Evolutionary conservation across 768 basidiomycete genomes (phyloP).

Genomic region (Polyporus arcularius): DNA sequence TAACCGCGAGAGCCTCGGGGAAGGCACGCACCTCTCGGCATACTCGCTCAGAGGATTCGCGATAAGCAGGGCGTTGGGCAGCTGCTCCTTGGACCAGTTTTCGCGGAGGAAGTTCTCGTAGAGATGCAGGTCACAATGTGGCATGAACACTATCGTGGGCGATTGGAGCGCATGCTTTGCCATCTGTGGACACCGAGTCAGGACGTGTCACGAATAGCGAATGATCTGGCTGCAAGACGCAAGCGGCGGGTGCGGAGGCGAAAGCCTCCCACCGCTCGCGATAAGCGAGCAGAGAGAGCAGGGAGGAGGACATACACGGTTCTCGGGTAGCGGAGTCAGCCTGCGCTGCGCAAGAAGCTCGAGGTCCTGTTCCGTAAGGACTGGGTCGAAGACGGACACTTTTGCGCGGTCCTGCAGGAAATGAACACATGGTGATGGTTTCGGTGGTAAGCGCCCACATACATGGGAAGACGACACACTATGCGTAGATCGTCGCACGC

Average conservation of each 20-base stretch:
- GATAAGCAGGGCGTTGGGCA: slow-evolving; percentile 56
- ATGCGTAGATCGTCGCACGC: slow-evolving; percentile 55
- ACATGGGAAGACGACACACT: slow-evolving; percentile 47
- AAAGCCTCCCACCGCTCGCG: too few species aligned
- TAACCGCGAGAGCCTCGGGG: background rate
- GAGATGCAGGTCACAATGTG: slow-evolving; percentile 72
- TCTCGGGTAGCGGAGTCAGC: slow-evolving; percentile 40
- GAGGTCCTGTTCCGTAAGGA: slow-evolving; percentile 64
- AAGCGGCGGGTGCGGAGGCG: background rate
- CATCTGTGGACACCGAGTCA: slow-evolving; percentile 29
- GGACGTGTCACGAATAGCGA: slow-evolving; percentile 2
- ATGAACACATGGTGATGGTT: slow-evolving; percentile 20
- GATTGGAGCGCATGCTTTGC: slow-evolving; percentile 32
- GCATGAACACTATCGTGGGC: slow-evolving; percentile 75
- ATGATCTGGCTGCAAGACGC: background rate
- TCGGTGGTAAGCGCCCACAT: slow-evolving; percentile 2
- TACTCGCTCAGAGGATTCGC: slow-evolving; percentile 71
- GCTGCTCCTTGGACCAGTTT: slow-evolving; percentile 54
- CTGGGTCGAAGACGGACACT: slow-evolving; percentile 69
- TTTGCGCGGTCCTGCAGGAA: slow-evolving; percentile 44
- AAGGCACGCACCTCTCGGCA: slow-evolving; percentile 55
- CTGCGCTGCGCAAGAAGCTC: slow-evolving; percentile 45
- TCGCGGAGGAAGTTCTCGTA: slow-evolving; percentile 65
- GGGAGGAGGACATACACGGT: slow-evolving; percentile 47
- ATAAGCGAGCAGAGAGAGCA: slow-evolving; percentile 2